Conservation (phyloP, 805 yeast species). For the Candida easanensis region DNA sequence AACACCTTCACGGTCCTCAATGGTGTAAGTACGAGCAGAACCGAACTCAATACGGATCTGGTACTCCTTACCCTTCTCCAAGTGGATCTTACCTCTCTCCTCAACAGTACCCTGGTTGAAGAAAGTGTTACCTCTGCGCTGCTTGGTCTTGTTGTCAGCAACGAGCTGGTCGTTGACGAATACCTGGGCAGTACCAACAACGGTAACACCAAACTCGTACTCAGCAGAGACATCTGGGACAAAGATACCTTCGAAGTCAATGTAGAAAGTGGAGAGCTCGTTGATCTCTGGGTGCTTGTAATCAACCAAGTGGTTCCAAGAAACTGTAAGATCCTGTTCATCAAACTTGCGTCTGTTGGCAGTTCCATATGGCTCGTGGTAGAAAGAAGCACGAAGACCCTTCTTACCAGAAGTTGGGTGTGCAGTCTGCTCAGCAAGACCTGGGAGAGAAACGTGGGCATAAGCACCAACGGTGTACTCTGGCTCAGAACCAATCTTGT, state of each 20-base stretch:
- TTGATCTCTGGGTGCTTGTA: slow-evolving; percentile 24
- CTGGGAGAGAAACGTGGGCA: slow-evolving; percentile 31
- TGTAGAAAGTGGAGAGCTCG: slow-evolving; percentile 34
- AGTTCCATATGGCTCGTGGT: slow-evolving; percentile 17
- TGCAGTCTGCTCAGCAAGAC: slow-evolving; percentile 24
- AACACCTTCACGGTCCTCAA: slow-evolving; percentile 15
- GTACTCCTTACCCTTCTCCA: slow-evolving; percentile 43
- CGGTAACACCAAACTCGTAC: slow-evolving; percentile 49
- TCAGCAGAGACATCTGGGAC: slow-evolving; percentile 42
- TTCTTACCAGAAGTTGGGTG: slow-evolving; percentile 14
- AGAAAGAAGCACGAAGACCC: slow-evolving; percentile 26
- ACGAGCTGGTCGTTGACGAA: slow-evolving; percentile 49
- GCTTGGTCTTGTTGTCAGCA: slow-evolving; percentile 51
- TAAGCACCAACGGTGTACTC: slow-evolving; percentile 33
- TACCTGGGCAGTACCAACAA: slow-evolving; percentile 51
- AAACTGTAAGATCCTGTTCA: slow-evolving; percentile 19
- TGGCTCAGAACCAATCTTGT: slow-evolving; percentile 22
- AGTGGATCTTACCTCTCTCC: slow-evolving; percentile 33
- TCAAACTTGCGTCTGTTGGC: slow-evolving; percentile 30
- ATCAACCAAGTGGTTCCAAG: slow-evolving; percentile 25
- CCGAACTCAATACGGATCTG: slow-evolving; percentile 47
- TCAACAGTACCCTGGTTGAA: slow-evolving; percentile 55
- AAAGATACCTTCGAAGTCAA: slow-evolving; percentile 41
- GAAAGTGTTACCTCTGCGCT: slow-evolving; percentile 45
- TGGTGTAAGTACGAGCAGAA: slow-evolving; percentile 36